Base-by-base conservation (phyloP, 768 basidiomycete species). In the Tylopilus felleus region DNA sequence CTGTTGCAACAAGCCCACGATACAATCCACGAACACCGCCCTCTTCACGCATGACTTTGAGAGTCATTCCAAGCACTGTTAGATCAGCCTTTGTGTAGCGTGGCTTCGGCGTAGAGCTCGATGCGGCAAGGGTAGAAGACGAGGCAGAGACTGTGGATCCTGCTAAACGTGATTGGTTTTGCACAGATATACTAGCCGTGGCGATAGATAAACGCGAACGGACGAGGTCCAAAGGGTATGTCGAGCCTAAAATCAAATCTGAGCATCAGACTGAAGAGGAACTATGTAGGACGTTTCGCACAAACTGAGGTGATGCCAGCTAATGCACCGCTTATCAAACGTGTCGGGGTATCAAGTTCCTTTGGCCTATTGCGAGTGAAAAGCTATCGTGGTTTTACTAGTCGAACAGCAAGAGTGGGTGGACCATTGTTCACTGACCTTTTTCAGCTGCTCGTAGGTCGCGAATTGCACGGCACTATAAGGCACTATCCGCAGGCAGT, bases 231-330 rank as follows among this genome's bases (percentile, higher is more conserved):
- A 98, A 74, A 9, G 96, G 96, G 74, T 94, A 92, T 73, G 91
- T 93, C 44, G 90, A 79, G 60, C 85, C 90, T 91, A 51, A 17
- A 44, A 56, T 47, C 55, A 47, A 46, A 31, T 55, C 45, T 54
- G 31, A 60, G 50, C 29, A 29, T 55, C 41, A 40, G 53, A 42
- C 52, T 39, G 39, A 55, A 50, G 17, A 46, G 57, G 16, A 51
- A 53, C 27, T 31, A n/a, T n/a, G n/a, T n/a, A 50, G 39, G 39
- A 28, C 47, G 29, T 45, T 45, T 82, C 90, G 66, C 65, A 93
- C 93, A 90, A 58, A 99, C 96, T 55, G 93, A 94, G 9, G 90
- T 89, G 58, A 98, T 90, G 25, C 96, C 96, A 47, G 96, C 96
- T 13, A 96, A 73, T 19, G 93, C 93, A 58, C 96, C 96, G 51